A percentile compares a stretch with the other conserved stretches of the same genome.
Evolutionary conservation across 2,329 filamentous ascomycete species (phyloP).

Genomic region (Incumbomyces lentus): DNA sequence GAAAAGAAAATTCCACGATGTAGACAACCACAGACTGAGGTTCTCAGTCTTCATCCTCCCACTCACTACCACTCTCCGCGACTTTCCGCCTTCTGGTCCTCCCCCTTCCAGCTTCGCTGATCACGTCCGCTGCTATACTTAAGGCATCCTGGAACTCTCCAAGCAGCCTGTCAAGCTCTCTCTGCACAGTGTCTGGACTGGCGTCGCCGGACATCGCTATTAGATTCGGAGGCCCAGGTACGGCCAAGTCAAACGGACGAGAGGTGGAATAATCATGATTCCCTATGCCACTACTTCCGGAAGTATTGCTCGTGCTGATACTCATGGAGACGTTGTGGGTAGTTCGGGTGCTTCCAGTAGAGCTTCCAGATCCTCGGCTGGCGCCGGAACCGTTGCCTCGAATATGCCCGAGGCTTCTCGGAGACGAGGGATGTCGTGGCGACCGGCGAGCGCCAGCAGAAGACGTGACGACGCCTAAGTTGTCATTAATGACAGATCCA

Average conservation of each 20-base stretch:
- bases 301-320: conserved; percentile 5
- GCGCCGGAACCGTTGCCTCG: conserved; percentile 5
- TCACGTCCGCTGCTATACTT: conserved; percentile 28
- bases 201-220: conserved; percentile 30
- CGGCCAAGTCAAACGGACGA: conserved; percentile 28
- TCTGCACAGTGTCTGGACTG: conserved; percentile 27
- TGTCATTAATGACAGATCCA: conserved; percentile 3
- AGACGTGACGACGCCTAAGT: neutral
- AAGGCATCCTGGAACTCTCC: conserved; percentile 31
- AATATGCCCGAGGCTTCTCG: conserved; percentile 6
- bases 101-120: conserved; percentile 14
- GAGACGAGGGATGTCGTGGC: neutral
- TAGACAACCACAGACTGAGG: no score
- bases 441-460: conserved; percentile 4
- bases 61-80: conserved; percentile 6
- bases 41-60: conserved; percentile 6
- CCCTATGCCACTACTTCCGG: neutral
- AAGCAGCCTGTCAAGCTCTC: conserved; percentile 33
- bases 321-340: conserved; percentile 7
- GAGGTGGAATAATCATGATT: conserved; percentile 1
- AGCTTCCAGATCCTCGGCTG: conserved; percentile 2
- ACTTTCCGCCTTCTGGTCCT: conserved; percentile 4
- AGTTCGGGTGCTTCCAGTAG: conserved; percentile 3
- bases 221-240: conserved; percentile 28
- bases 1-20: no score